These are phyloP conservation scores for Westerdykella sp. DNA, from an alignment of 2,329 filamentous ascomycete species.

Conservation along the genomic window DNA sequence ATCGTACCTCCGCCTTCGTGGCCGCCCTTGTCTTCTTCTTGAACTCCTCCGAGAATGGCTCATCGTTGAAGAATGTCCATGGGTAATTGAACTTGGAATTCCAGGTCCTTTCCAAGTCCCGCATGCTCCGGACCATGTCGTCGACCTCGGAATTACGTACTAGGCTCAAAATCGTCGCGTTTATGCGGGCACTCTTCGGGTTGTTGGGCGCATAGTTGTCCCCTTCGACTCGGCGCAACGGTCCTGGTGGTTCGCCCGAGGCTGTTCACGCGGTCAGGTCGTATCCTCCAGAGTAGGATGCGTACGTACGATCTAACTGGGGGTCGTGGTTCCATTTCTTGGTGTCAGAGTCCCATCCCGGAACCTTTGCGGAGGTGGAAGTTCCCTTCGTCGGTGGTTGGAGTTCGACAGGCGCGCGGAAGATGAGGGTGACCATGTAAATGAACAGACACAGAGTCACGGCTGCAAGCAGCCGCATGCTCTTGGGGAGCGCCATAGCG, in stretches of 20 bases:
- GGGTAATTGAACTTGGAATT: slow-evolving; percentile 99
- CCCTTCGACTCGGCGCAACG: slow-evolving; percentile 61
- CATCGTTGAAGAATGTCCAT: slow-evolving; percentile 98
- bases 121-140: slow-evolving; percentile 82
- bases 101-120: slow-evolving; percentile 88
- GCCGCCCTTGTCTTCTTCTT: slow-evolving; percentile 71
- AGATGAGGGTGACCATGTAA: slow-evolving; percentile 72
- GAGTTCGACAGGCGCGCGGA: slow-evolving; percentile 50
- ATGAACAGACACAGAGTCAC: slow-evolving; percentile 66
- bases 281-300: background rate
- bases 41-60: slow-evolving; percentile 89
- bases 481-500: slow-evolving; percentile 77
- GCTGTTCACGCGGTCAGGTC: slow-evolving; percentile 45
- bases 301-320: slow-evolving; percentile 72
- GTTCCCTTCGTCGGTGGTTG: slow-evolving; percentile 24
- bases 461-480: slow-evolving; percentile 71
- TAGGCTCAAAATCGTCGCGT: slow-evolving; percentile 84
- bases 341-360: slow-evolving; percentile 11
- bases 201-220: slow-evolving; percentile 73
- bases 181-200: slow-evolving; percentile 73
- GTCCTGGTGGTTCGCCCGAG: slow-evolving; percentile 75
- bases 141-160: slow-evolving; percentile 87
- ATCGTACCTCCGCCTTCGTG: slow-evolving; percentile 83
- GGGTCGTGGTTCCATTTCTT: slow-evolving; percentile 68
- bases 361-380: slow-evolving; percentile 4